These are phyloP conservation scores for Cinchona pubescens DNA, from an alignment of 257 asterid species.

Conservation along the genomic window DNA sequence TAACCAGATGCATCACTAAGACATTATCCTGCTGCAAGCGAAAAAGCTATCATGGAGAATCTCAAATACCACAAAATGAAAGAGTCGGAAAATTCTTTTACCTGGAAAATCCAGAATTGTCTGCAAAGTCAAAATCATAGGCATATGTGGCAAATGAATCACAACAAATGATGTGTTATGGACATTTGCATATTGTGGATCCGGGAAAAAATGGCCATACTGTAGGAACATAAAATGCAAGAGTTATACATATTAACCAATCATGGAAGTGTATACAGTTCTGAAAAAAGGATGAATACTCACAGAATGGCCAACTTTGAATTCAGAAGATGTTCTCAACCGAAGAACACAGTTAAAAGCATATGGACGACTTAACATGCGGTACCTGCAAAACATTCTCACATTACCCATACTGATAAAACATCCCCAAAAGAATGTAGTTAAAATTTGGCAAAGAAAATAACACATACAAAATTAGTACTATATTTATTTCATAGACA, in stretches of 20 bases:
- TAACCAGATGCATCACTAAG: conserved; percentile 2
- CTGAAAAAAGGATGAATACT: conserved; percentile 25
- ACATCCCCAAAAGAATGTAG: not conserved
- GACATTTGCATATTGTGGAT: conserved; percentile 93
- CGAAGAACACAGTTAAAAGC: conserved; percentile 95
- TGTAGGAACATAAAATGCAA: conserved; percentile 37
- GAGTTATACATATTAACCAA: conserved; percentile 28
- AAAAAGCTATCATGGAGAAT: not conserved
- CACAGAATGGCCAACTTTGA: conserved; percentile 84
- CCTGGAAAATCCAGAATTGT: conserved; percentile 79
- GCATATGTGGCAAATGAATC: conserved; percentile 97
- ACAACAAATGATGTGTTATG: conserved; percentile 94
- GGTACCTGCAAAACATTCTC: conserved; percentile 73
- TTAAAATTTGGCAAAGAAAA: not conserved
- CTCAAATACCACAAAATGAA: conserved; percentile 16
- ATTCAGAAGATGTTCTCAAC: conserved; percentile 88
- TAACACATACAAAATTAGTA: not conserved
- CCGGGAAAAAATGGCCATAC: conserved; percentile 99
- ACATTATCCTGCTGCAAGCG: not conserved
- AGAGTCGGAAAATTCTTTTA: conserved; percentile 28
- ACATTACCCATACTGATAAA: conserved; percentile 22
- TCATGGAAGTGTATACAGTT: conserved; percentile 9
- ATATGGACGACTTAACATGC: conserved; percentile 92
- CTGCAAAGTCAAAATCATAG: conserved; percentile 86
- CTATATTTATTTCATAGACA: not conserved